Percentiles rank a stretch among this genome's conserved stretches.
These are phyloP conservation scores for Astraeus odoratus DNA, from an alignment of 768 basidiomycete genomes.

Conservation along the genomic window DNA sequence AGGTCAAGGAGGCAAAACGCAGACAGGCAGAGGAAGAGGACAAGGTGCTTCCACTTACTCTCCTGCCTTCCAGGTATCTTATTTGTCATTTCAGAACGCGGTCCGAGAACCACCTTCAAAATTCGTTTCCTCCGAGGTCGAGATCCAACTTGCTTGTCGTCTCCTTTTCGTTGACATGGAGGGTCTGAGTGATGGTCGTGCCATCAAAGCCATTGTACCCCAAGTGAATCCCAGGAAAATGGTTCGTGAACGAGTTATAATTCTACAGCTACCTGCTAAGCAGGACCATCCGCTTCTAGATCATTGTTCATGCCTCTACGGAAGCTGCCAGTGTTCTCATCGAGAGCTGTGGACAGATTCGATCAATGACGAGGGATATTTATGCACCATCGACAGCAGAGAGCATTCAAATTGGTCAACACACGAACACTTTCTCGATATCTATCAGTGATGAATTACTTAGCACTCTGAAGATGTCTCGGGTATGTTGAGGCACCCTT, in stretches of 20 bases:
- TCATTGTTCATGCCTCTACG: constrained; percentile 75
- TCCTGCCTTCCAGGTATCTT: not conserved
- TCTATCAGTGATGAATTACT: constrained; percentile 88
- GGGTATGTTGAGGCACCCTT: constrained; percentile 42
- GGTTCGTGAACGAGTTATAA: constrained; percentile 39
- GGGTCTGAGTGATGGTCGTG: constrained; percentile 92
- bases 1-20: constrained; percentile 64
- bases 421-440: constrained; percentile 91
- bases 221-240: constrained; percentile 95
- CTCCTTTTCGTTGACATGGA: constrained; percentile 94
- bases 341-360: constrained; percentile 73
- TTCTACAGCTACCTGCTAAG: not conserved
- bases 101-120: constrained; percentile 87
- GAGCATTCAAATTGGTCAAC: constrained; percentile 86
- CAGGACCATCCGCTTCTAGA: constrained; percentile 46
- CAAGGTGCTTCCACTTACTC: constrained; percentile 43
- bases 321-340: constrained; percentile 67
- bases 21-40: constrained; percentile 68
- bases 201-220: constrained; percentile 93
- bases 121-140: constrained; percentile 68
- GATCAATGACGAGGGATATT: constrained; percentile 90
- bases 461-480: constrained; percentile 73
- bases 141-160: constrained; percentile 78
- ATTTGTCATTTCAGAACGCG: constrained; percentile 45
- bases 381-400: constrained; percentile 74